A percentile compares a stretch with the other conserved stretches of the same genome.
These are phyloP conservation scores for Miscanthus sacchariflorus DNA, from an alignment of 202 grass and related monocot species.

Conservation along the genomic window DNA sequence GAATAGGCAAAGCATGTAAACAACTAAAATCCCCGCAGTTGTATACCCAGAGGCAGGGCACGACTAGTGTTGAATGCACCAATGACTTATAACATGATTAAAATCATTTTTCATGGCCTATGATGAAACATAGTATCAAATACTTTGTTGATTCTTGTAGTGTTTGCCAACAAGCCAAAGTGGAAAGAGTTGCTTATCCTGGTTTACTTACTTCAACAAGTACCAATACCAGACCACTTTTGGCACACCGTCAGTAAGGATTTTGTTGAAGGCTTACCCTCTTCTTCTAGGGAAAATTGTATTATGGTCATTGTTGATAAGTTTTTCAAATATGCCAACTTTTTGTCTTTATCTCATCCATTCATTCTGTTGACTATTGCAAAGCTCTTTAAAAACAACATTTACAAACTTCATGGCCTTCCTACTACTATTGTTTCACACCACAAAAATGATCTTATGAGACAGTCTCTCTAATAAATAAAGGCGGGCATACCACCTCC, in stretches of 20 bases:
- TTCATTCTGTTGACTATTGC: neutral
- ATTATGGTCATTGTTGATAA: too few species aligned
- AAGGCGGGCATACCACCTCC: too few species aligned
- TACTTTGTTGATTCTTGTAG: too few species aligned
- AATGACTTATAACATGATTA: neutral
- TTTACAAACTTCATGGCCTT: neutral
- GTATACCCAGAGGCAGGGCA: neutral
- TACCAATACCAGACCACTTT: neutral
- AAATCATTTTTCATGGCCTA: too few species aligned
- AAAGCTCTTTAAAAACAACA: neutral
- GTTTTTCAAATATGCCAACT: too few species aligned
- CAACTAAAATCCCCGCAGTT: neutral
- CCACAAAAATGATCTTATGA: neutral
- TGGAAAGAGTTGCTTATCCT: too few species aligned
- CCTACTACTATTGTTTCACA: neutral
- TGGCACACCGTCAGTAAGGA: neutral
- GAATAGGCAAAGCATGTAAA: neutral
- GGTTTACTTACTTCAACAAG: too few species aligned
- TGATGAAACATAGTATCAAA: too few species aligned
- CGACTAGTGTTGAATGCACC: neutral
- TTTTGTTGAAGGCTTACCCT: neutral
- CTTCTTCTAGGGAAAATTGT: too few species aligned
- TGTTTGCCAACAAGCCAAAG: too few species aligned
- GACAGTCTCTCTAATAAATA: neutral
- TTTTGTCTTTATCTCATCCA: neutral